These are phyloP conservation scores for Epithele typhae DNA, from an alignment of 768 basidiomycete genomes.

Conservation along the genomic window DNA sequence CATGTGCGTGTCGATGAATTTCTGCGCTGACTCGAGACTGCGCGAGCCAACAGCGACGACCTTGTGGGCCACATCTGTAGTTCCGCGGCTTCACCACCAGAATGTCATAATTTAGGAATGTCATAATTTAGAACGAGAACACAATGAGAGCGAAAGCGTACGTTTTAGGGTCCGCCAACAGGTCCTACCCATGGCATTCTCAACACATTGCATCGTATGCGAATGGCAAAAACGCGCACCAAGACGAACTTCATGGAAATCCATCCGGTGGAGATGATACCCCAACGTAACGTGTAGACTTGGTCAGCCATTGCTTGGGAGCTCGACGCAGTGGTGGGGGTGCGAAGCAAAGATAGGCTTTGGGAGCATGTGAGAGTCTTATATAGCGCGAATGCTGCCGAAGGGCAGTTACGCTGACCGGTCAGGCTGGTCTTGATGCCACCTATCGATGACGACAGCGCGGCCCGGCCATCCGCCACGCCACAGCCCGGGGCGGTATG, in stretches of 20 bases:
- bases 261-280: slow-evolving; percentile 78
- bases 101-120: background rate
- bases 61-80: slow-evolving; percentile 63
- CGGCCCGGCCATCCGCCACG: background rate
- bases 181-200: slow-evolving; percentile 47
- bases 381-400: background rate
- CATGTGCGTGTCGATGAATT: slow-evolving; percentile 57
- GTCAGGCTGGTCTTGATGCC: background rate
- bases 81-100: slow-evolving; percentile 45
- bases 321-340: too few relatives aligned
- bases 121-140: background rate
- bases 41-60: slow-evolving; percentile 78
- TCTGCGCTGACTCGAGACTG: slow-evolving; percentile 57
- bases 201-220: background rate
- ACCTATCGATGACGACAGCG: slow-evolving; percentile 1
- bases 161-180: slow-evolving; percentile 73
- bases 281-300: slow-evolving; percentile 64
- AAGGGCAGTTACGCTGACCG: background rate
- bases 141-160: too few relatives aligned
- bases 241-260: slow-evolving; percentile 68
- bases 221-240: slow-evolving; percentile 33
- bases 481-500: background rate
- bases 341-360: too few relatives aligned
- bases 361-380: slow-evolving; percentile 2
- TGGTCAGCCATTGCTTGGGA: slow-evolving; percentile 23